These are phyloP conservation scores for Gnaphalium uliginosum DNA, from an alignment of 129 eudicot genomes.

Conservation along the genomic window DNA sequence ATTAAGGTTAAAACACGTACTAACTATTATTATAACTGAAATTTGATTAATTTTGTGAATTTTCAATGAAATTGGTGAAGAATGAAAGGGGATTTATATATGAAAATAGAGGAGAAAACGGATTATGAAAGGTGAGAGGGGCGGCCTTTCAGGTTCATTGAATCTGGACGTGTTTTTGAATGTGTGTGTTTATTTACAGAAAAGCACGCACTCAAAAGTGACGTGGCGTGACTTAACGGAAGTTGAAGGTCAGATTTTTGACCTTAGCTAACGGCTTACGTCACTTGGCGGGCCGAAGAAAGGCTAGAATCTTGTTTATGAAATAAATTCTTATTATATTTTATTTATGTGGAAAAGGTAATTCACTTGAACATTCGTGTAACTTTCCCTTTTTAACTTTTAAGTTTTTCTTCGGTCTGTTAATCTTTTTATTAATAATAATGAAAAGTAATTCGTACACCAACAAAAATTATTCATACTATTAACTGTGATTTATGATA, in stretches of 20 bases:
- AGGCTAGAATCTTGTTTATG: neutral
- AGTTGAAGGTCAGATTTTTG: slow-evolving; percentile 18
- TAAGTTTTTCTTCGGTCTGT: neutral
- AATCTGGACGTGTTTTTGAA: slow-evolving; percentile 26
- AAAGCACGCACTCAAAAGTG: slow-evolving; percentile 13
- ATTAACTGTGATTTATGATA: no score
- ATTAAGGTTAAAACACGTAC: neutral
- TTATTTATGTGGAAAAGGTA: neutral
- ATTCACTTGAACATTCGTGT: slow-evolving; percentile 18
- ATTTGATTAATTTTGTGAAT: slow-evolving; percentile 2
- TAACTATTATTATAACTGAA: neutral
- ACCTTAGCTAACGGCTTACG: slow-evolving; percentile 28
- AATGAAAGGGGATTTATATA: neutral
- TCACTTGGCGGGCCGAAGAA: neutral
- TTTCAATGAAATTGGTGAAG: neutral
- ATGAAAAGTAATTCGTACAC: no score
- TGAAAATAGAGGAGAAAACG: slow-evolving; percentile 1
- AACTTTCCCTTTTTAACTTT: slow-evolving; percentile 5
- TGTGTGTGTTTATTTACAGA: neutral
- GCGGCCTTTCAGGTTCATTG: slow-evolving; percentile 25
- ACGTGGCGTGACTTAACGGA: slow-evolving; percentile 39
- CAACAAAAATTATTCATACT: no score
- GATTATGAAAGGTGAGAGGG: slow-evolving; percentile 7
- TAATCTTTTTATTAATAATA: no score
- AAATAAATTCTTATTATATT: neutral